phyloP scores from a whole-genome alignment of 2,329 filamentous ascomycete genomes.

The Cordyceps sp. region DNA sequence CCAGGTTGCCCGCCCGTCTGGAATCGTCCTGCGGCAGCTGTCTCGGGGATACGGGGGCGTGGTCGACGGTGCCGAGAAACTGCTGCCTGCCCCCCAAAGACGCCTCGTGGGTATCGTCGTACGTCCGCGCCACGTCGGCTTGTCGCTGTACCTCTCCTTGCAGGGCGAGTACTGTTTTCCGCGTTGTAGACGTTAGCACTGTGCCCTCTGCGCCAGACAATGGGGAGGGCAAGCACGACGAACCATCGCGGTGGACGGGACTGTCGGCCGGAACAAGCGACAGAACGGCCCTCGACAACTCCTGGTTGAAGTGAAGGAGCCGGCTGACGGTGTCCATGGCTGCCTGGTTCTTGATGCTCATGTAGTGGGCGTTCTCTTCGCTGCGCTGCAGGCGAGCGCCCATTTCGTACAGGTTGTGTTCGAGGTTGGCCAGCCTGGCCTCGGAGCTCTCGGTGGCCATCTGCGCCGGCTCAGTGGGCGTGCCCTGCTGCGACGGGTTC shows the following conservation, averaged over 20 bases:
- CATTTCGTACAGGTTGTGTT: constrained; percentile 72
- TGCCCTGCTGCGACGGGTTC: constrained; percentile 60
- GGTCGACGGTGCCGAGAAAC: constrained; percentile 52
- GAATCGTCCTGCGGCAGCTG: constrained; percentile 76
- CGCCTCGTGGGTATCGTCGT: constrained; percentile 52
- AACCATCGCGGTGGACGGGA: constrained; percentile 68
- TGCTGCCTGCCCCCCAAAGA: constrained; percentile 50
- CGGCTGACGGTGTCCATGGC: constrained; percentile 67
- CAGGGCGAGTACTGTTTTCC: constrained; percentile 29
- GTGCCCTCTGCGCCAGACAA: constrained; percentile 3
- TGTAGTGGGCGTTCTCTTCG: constrained; percentile 66
- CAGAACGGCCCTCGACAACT: constrained; percentile 61
- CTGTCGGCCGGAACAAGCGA: constrained; percentile 61
- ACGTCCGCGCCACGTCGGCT: constrained; percentile 34
- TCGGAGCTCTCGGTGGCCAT: constrained; percentile 58
- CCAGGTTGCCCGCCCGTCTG: constrained; percentile 55
- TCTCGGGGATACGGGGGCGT: constrained; percentile 70
- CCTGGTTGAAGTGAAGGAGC: constrained; percentile 61
- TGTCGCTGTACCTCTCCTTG: constrained; percentile 46
- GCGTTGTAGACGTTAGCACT: background rate
- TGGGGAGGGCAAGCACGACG: constrained; percentile 19
- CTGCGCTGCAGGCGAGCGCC: constrained; percentile 59
- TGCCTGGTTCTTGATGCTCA: constrained; percentile 67
- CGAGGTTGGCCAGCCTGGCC: constrained; percentile 54
- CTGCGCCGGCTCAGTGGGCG: constrained; percentile 68